Evolutionary conservation across 2,329 filamentous ascomycete species (phyloP).

Genomic region (Scytalidium sp.): DNA sequence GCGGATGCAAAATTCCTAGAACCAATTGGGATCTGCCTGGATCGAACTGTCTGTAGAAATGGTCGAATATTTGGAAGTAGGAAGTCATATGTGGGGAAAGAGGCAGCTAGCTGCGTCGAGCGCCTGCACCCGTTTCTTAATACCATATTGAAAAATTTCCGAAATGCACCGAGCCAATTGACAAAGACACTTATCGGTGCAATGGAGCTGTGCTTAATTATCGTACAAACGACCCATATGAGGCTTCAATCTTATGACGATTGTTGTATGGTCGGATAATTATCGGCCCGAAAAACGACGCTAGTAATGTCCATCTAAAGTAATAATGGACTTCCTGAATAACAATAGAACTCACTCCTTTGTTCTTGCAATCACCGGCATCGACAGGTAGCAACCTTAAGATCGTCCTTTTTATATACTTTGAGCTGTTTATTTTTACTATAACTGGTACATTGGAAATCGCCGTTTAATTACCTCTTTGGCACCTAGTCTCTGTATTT

Average conservation of each 20-base stretch:
- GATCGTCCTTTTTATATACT: neutral
- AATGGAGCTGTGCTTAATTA: too few species aligned
- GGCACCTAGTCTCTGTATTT: neutral
- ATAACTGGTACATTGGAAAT: neutral
- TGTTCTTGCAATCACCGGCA: neutral
- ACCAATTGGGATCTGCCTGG: neutral
- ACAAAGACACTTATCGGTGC: too few species aligned
- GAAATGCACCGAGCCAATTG: too few species aligned
- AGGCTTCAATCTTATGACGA: neutral
- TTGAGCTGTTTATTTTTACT: neutral
- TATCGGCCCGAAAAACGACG: neutral
- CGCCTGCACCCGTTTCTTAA: slow-evolving; percentile 6
- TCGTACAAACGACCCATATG: too few species aligned
- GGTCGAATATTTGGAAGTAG: slow-evolving; percentile 29
- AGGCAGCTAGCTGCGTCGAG: slow-evolving; percentile 5
- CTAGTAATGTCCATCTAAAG: neutral
- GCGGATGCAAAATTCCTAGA: neutral
- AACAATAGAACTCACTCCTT: neutral
- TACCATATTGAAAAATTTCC: neutral
- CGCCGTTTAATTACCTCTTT: neutral
- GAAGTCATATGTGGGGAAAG: slow-evolving; percentile 32
- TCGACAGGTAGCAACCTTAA: too few species aligned
- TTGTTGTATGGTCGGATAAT: neutral
- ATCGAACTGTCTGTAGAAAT: slow-evolving; percentile 3
- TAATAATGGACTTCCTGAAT: neutral